Percentiles rank a stretch among this genome's conserved stretches.
Conservation (phyloP, 148 eudicot species). For the Fallopia convolvulus region DNA sequence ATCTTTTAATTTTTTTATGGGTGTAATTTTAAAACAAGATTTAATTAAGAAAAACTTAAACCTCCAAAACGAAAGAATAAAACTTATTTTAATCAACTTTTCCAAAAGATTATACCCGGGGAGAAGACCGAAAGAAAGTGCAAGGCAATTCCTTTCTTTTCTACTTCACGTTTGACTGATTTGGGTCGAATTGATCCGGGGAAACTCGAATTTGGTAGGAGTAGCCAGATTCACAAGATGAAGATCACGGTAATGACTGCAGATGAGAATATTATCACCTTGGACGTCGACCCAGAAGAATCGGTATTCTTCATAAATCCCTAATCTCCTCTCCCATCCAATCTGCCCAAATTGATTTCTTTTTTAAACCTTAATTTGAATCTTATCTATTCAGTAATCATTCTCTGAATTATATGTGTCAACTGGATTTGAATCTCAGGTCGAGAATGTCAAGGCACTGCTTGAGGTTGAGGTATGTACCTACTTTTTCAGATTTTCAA, state of each 20-base stretch:
- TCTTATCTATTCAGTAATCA: background rate
- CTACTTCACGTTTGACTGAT: background rate
- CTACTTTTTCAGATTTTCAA: background rate
- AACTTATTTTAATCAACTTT: background rate
- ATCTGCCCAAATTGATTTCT: background rate
- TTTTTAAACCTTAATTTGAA: background rate
- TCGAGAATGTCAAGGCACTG: slow-evolving; percentile 92
- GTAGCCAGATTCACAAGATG: slow-evolving; percentile 30
- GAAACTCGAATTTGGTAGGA: background rate
- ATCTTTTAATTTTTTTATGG: too few relatives aligned
- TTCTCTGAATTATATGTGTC: background rate
- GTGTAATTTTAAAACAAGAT: too few relatives aligned
- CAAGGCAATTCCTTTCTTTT: background rate
- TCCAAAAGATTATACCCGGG: background rate
- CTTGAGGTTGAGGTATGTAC: slow-evolving; percentile 85
- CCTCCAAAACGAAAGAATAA: too few relatives aligned
- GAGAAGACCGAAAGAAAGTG: background rate
- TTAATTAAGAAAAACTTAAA: too few relatives aligned
- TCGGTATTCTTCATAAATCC: slow-evolving; percentile 31
- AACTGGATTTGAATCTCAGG: slow-evolving; percentile 32
- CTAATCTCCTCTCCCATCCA: slow-evolving; percentile 21
- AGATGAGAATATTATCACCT: slow-evolving; percentile 66
- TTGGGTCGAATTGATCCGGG: background rate
- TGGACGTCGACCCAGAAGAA: slow-evolving; percentile 86
- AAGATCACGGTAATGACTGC: slow-evolving; percentile 83